A percentile compares a stretch with the other conserved stretches of the same genome.
Evolutionary conservation across 108 stramenopile genomes (phyloP).

Genomic region (Cyclotella distinguenda): DNA sequence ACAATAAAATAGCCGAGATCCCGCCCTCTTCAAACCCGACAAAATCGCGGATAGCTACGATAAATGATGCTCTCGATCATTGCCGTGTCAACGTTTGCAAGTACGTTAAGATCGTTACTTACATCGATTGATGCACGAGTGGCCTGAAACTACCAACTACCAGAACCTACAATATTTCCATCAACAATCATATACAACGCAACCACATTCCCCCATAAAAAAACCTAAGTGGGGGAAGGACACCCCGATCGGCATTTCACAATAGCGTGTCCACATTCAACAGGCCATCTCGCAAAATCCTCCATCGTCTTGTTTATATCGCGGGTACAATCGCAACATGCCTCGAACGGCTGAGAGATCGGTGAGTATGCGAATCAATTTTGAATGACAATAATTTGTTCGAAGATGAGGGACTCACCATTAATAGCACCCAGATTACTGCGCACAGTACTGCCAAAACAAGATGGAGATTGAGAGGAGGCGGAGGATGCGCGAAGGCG

Average conservation of each 20-base stretch:
- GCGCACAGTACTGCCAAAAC: conserved; percentile 10
- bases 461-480: background rate
- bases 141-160: background rate
- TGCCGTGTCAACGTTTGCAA: too few relatives aligned
- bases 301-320: conserved; percentile 30
- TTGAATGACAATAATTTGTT: background rate
- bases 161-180: background rate
- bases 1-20: too few relatives aligned
- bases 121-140: too few relatives aligned
- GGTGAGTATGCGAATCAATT: background rate
- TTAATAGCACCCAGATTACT: conserved; percentile 25
- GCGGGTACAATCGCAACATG: conserved; percentile 25
- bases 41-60: too few relatives aligned
- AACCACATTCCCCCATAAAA: background rate
- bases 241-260: conserved; percentile 25
- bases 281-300: conserved; percentile 30
- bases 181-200: background rate
- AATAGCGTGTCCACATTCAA: conserved; percentile 36
- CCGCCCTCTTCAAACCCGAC: too few relatives aligned
- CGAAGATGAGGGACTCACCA: conserved; percentile 6
- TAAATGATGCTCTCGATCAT: too few relatives aligned
- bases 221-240: conserved; percentile 26
- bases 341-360: conserved; percentile 24
- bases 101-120: too few relatives aligned
- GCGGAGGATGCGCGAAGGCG: background rate